These are phyloP conservation scores for Clonostachys rosea DNA, from an alignment of 2,329 filamentous ascomycete species.

Conservation along the genomic window DNA sequence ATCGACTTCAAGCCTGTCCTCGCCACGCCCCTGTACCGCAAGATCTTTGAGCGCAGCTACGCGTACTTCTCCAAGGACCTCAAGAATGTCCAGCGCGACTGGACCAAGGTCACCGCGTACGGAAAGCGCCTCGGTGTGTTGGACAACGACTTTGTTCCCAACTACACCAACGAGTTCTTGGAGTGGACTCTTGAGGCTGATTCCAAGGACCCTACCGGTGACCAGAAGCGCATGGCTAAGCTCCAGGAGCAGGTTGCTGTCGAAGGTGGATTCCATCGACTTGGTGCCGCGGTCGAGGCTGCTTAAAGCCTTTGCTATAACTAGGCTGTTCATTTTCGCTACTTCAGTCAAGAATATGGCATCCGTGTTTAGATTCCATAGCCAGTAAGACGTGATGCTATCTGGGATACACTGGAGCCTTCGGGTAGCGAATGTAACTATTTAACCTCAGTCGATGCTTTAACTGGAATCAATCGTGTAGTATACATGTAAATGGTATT, in stretches of 20 bases:
- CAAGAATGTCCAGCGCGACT: slow-evolving; percentile 71
- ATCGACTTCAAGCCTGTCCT: slow-evolving; percentile 69
- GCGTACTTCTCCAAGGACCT: slow-evolving; percentile 72
- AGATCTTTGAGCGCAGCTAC: slow-evolving; percentile 76
- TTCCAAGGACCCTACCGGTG: slow-evolving; percentile 61
- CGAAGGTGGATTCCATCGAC: slow-evolving; percentile 59
- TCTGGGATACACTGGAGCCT: too few relatives aligned
- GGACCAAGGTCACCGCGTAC: slow-evolving; percentile 73
- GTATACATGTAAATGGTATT: too few relatives aligned
- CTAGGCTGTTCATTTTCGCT: too few relatives aligned
- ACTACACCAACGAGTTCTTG: slow-evolving; percentile 72
- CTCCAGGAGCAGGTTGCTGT: slow-evolving; percentile 63
- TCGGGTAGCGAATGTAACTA: too few relatives aligned
- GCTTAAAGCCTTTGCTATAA: background rate
- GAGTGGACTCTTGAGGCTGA: slow-evolving; percentile 62
- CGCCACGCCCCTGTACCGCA: slow-evolving; percentile 63
- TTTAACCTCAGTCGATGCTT: too few relatives aligned
- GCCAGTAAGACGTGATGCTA: too few relatives aligned
- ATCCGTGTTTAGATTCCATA: too few relatives aligned
- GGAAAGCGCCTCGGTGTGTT: slow-evolving; percentile 69
- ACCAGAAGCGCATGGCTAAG: slow-evolving; percentile 70
- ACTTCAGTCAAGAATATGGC: too few relatives aligned
- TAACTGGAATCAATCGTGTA: too few relatives aligned
- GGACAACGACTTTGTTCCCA: slow-evolving; percentile 57
- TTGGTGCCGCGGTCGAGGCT: slow-evolving; percentile 15